Conservation (phyloP, 495 filamentous ascomycete genomes). For the Venustampulla echinocandica region DNA sequence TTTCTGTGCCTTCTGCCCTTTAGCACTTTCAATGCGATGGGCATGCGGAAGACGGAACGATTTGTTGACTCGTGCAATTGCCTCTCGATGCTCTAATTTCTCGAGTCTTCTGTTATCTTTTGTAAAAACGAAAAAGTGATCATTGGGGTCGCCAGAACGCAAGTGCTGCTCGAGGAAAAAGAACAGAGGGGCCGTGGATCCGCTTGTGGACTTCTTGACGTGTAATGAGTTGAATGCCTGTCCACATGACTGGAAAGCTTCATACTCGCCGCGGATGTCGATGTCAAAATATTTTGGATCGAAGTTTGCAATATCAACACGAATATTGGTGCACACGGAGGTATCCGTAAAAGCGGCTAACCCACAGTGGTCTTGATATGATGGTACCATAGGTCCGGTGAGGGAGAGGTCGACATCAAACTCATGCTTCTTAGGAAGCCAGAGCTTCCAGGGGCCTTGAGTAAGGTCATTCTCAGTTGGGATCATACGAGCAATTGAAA, state of each 20-base stretch:
- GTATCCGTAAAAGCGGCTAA: slow-evolving; percentile 20
- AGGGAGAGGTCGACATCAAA: slow-evolving; percentile 25
- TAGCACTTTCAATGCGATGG: neutral
- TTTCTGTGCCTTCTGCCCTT: neutral
- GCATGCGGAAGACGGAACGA: neutral
- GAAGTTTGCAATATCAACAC: neutral
- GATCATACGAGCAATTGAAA: slow-evolving; percentile 48
- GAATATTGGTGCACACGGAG: neutral
- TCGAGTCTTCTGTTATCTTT: slow-evolving; percentile 40
- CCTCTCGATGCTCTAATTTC: slow-evolving; percentile 41
- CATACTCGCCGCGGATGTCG: slow-evolving; percentile 49
- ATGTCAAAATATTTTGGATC: slow-evolving; percentile 27
- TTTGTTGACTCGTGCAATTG: slow-evolving; percentile 33
- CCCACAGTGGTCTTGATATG: slow-evolving; percentile 31
- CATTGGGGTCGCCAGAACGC: slow-evolving; percentile 28
- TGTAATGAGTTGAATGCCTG: slow-evolving; percentile 55
- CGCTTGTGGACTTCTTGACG: slow-evolving; percentile 23
- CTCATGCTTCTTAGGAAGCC: slow-evolving; percentile 28
- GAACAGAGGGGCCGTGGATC: slow-evolving; percentile 32
- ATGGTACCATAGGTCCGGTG: slow-evolving; percentile 21
- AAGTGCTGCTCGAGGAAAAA: slow-evolving; percentile 57
- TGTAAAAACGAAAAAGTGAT: slow-evolving; percentile 62
- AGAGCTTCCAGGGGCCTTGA: slow-evolving; percentile 45
- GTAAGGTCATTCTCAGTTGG: slow-evolving; percentile 29
- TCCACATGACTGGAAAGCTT: slow-evolving; percentile 53